phyloP scores from a whole-genome alignment of 2,329 filamentous ascomycete genomes.

The Alternaria atra region DNA sequence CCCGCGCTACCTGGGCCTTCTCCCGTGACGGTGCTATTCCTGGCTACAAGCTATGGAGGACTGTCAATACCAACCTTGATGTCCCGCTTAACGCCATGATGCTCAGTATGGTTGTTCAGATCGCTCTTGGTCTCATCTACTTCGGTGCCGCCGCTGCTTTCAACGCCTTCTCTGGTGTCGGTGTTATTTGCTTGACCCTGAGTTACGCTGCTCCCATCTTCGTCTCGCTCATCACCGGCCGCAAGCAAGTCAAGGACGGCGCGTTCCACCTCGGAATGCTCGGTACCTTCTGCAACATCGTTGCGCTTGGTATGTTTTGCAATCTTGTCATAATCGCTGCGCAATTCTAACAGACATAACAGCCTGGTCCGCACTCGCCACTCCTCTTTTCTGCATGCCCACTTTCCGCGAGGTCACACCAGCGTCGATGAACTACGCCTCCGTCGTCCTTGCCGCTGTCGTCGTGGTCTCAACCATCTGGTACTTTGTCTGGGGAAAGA shows the following conservation, averaged over 20 bases:
- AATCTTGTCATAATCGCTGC: not conserved
- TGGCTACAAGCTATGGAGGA: constrained; percentile 67
- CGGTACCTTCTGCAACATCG: constrained; percentile 68
- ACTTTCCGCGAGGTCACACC: constrained; percentile 67
- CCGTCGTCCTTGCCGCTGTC: constrained; percentile 76
- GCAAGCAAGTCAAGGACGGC: constrained; percentile 66
- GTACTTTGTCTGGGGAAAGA: constrained; percentile 75
- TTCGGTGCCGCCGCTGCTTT: constrained; percentile 75
- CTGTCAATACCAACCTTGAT: constrained; percentile 69
- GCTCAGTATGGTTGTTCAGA: constrained; percentile 72
- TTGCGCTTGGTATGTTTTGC: constrained; percentile 68
- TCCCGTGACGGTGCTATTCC: constrained; percentile 75
- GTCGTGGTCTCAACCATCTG: constrained; percentile 68
- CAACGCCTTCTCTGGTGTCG: constrained; percentile 75
- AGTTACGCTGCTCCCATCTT: constrained; percentile 74
- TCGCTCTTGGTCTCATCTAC: constrained; percentile 72
- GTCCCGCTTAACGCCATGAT: constrained; percentile 77
- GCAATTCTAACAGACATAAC: constrained; percentile 11
- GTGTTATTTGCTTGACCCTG: constrained; percentile 74
- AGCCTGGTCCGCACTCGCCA: constrained; percentile 71
- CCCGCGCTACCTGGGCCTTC: constrained; percentile 74
- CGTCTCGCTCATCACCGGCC: constrained; percentile 68
- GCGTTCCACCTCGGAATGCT: constrained; percentile 70
- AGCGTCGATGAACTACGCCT: constrained; percentile 75
- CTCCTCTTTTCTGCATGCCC: constrained; percentile 80